Base-by-base conservation (phyloP, 208 protist species). In the Leishmania arabica region DNA sequence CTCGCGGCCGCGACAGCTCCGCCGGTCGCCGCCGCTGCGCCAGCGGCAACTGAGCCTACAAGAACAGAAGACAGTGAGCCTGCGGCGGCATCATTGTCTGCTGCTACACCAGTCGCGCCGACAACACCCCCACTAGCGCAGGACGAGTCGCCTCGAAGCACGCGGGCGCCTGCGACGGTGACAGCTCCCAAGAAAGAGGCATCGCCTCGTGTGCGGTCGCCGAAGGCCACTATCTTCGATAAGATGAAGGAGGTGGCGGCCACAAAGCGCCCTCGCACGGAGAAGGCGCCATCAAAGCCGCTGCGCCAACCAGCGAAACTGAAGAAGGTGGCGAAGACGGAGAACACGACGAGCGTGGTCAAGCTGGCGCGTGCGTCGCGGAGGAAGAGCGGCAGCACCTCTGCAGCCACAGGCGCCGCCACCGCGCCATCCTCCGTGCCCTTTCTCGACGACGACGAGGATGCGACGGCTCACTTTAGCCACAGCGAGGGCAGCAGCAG, bases 301-400 rank as follows among this genome's bases (percentile, higher is more conserved):
- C n/a, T 8, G 70, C 56, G 27, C 60, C 31, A 56, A 37, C 21
- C 70, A 45, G 53, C 75, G 34, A 84, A 78, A 66, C 31, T 79
- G 6, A 84, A 79, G 54, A 90, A 84, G 56, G 75, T 64, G 3
- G 78, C 72, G 37, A 89, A 90, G 53, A 81, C 24, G 53, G 85
- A 83, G 60, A 77, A 69, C 42, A 91, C 85, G 17, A 93, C 77
- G 49, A 96, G 90, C 69, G 74, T 96, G 40, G 78, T 89, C 31
- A 96, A 95, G 73, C 80, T 96, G 45, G 90, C 92, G 2, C 92
- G 91, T 54, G 91, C 92, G 17, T 95, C 92, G 11, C 90, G 83
- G 80, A 86, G 84, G 13, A 81, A 77, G 66, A 66, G 24, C 7
- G 51, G 21, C 11, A 45, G 53, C 17, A 40, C 45, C 1, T 31